Percentiles rank a stretch among this genome's conserved stretches.
Conservation (phyloP, 768 basidiomycete species). For the Mycena floridula region DNA sequence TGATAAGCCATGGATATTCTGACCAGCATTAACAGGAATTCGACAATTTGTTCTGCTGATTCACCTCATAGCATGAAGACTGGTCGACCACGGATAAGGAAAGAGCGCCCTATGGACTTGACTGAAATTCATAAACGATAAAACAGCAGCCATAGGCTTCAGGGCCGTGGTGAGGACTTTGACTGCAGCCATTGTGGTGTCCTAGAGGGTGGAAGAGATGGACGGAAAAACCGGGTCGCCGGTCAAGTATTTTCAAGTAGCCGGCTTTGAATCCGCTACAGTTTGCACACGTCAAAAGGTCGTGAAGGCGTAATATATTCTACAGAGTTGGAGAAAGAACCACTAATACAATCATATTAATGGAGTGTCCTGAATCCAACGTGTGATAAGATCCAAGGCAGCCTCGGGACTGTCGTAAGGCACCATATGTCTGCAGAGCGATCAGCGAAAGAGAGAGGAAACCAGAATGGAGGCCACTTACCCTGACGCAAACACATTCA, state of each 20-base stretch:
- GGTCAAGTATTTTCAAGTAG: no score
- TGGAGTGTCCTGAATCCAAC: conserved; percentile 53
- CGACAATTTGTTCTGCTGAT: neutral
- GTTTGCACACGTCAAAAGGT: no score
- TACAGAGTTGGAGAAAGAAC: no score
- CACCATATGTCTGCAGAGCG: conserved; percentile 67
- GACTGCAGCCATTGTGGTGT: no score
- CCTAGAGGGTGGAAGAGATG: no score
- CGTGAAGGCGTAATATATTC: no score
- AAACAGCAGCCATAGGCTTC: no score
- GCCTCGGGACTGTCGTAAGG: conserved; percentile 88
- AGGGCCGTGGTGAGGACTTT: no score
- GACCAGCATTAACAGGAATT: neutral
- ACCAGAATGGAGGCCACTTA: conserved; percentile 26
- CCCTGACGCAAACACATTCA: conserved; percentile 75
- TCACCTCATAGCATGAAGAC: conserved; percentile 32
- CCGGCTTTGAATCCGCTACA: no score
- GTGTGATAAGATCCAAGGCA: conserved; percentile 59
- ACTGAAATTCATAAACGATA: no score
- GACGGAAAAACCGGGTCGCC: no score
- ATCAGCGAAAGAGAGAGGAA: conserved; percentile 2
- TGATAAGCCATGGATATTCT: conserved; percentile 41
- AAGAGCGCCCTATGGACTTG: conserved; percentile 33
- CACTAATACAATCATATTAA: no score
- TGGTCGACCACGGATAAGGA: conserved; percentile 34